phyloP scores from a whole-genome alignment of 2,329 filamentous ascomycete species.

The Microsporum ferrugineum region DNA sequence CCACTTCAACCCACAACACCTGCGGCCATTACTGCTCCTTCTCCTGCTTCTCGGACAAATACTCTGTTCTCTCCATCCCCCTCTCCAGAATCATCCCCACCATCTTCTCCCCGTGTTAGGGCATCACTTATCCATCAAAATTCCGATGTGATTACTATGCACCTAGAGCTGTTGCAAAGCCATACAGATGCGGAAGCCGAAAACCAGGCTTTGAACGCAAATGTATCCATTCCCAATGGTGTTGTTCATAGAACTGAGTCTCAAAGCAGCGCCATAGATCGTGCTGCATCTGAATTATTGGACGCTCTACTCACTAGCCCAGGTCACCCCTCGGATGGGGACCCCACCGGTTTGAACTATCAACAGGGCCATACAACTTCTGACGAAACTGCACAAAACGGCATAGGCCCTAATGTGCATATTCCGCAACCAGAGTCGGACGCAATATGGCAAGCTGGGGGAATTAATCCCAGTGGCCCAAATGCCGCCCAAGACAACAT shows the following conservation, averaged over 20 bases:
- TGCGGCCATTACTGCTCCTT: background rate
- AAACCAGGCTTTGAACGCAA: background rate
- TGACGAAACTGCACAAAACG: background rate
- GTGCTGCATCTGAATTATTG: slow-evolving; percentile 23
- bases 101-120: slow-evolving; percentile 31
- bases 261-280: slow-evolving; percentile 22
- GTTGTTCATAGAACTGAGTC: slow-evolving; percentile 9
- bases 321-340: background rate
- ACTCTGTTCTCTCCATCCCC: slow-evolving; percentile 32
- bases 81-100: slow-evolving; percentile 32
- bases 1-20: background rate
- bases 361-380: background rate
- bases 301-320: slow-evolving; percentile 24
- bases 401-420: slow-evolving; percentile 4
- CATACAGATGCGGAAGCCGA: slow-evolving; percentile 11
- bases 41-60: slow-evolving; percentile 26
- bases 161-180: slow-evolving; percentile 29
- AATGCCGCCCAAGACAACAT: background rate
- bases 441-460: background rate
- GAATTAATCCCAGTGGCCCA: background rate
- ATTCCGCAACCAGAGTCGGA: background rate
- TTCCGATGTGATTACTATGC: slow-evolving; percentile 36
- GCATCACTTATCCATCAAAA: slow-evolving; percentile 35
- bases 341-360: too few relatives aligned
- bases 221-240: slow-evolving; percentile 10